Evolutionary conservation across 257 asterid species (phyloP), one percentile per base, ranked within the genome.

Genomic region (Solanum okadae): DNA sequence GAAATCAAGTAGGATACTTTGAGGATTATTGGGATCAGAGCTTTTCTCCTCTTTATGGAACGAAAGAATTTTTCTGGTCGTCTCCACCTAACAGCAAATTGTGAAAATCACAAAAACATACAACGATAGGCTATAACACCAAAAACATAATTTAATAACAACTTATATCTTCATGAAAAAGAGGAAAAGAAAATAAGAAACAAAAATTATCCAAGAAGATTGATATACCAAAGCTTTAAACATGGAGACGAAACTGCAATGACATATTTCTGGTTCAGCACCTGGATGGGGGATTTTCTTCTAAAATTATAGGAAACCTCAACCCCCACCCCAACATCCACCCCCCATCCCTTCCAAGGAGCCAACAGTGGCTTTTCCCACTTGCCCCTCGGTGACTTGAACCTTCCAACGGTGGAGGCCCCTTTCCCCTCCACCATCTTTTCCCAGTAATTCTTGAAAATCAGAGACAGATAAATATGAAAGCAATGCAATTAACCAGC

Each of bases 11-110:
- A 97, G 94, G 91, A 97, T 94, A 89, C 96, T 93, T 92, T 95
- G 98, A 56, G 99, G 95, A 90, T 92, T 96, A 88, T 94, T 96
- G 67, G 98, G 98, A 89, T 97, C 99, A 79, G 96, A 90, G 90
- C 93, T 94, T 90, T 93, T 90, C 87, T 95, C 98, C 87, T 97
- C 99, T 91, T 93, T 96, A 90, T 97, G 99, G 94, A 97, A 97
- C 4, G 99, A 96, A 72, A 97, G 94, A 88, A 97, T 94, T 90
- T 97, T 97, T 92, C 95, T 87, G 85, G 99, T 96, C 23, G 98
- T 95, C 93, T 97, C 99, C 94, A 96, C 99, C 99, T 97, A 92
- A 71, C 77, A 93, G 88, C 73, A 90, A 49, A 90, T 81, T 75
- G 87, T 29, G 76, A 83, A 11, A 40, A 79, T 86, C 59, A 71